Base-by-base conservation (phyloP, 2,329 filamentous ascomycete genomes). In the Ophiostoma perfectum region DNA sequence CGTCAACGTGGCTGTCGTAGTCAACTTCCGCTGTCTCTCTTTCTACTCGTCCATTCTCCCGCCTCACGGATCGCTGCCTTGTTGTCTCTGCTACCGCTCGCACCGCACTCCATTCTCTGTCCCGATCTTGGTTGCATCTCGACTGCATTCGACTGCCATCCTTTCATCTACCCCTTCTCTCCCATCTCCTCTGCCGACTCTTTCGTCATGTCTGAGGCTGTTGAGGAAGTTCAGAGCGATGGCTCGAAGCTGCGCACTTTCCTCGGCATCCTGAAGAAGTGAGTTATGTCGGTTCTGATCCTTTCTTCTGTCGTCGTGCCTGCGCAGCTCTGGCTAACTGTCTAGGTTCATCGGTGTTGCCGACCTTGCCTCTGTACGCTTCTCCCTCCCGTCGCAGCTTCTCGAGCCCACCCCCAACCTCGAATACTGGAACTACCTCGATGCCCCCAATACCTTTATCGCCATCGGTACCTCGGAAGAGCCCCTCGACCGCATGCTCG, bases 401-500 rank as follows among this genome's bases (percentile, higher is more conserved):
- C 86, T 99, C 75, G 95, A 99, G 78, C 95, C 95, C 47, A 96
- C 92, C 4, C 95, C 95, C 66, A 99, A 99, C 78, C 83, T 99
- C 77, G 95, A 99, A 81, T 99, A 98, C 81, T 99, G 95, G 95
- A 96, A 96, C 76, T 99, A 99, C 76, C 84, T 99, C 77, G 95
- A 99, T 79, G 87, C 93, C 74, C 94, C 94, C 36, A 96, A 96
- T 78, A 92, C 93, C 64, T 97, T 99, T 72, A 81, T 87, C 72
- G 86, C 85, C 63, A 90, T 90, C 74, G 95, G 94, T 74, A 94
- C 94, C 74, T 95, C 94, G 18, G 91, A 98, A 74, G 92, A 98
- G 74, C 86, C 90, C 11, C 82, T 98, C 68, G 94, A 95, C 74
- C 92, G 95, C 73, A 97, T 97, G 91, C 86, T 99, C 66, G 93